Conservation (phyloP, 1,284 basidiomycete genomes). For the Wolfiporia cocos region DNA sequence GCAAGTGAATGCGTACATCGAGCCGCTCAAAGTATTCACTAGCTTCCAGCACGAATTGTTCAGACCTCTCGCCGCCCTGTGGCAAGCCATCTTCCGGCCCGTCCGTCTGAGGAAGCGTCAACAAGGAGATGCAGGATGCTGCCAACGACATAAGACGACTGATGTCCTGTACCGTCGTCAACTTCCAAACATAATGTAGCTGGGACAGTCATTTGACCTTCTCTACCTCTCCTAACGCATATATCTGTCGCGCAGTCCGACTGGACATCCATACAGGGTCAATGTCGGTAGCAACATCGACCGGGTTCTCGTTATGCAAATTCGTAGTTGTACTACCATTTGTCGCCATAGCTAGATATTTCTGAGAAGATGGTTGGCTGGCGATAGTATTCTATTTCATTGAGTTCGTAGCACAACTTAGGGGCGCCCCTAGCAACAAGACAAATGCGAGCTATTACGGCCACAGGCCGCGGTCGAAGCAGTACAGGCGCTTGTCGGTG, state of each 20-base stretch:
- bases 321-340: too few species aligned
- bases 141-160: slow-evolving; percentile 66
- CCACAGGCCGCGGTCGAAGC: too few species aligned
- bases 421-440: too few species aligned
- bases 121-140: slow-evolving; percentile 67
- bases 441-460: too few species aligned
- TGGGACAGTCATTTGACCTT: slow-evolving; percentile 40
- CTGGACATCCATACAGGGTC: slow-evolving; percentile 79
- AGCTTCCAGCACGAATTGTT: slow-evolving; percentile 77
- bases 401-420: too few species aligned
- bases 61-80: slow-evolving; percentile 74
- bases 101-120: slow-evolving; percentile 75
- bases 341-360: too few species aligned
- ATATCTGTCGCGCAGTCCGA: slow-evolving; percentile 74
- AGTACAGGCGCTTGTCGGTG: too few species aligned
- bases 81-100: slow-evolving; percentile 56
- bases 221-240: slow-evolving; percentile 74
- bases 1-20: slow-evolving; percentile 45
- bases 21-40: slow-evolving; percentile 79
- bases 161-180: slow-evolving; percentile 48
- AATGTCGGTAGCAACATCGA: slow-evolving; percentile 12
- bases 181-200: neutral
- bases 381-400: too few species aligned
- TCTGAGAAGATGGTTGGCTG: too few species aligned
- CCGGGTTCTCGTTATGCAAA: too few species aligned